Evolutionary conservation across 1,139 yeast genomes (phyloP), one percentile per base, ranked within the genome.

Genomic region (Pichia sp.): DNA sequence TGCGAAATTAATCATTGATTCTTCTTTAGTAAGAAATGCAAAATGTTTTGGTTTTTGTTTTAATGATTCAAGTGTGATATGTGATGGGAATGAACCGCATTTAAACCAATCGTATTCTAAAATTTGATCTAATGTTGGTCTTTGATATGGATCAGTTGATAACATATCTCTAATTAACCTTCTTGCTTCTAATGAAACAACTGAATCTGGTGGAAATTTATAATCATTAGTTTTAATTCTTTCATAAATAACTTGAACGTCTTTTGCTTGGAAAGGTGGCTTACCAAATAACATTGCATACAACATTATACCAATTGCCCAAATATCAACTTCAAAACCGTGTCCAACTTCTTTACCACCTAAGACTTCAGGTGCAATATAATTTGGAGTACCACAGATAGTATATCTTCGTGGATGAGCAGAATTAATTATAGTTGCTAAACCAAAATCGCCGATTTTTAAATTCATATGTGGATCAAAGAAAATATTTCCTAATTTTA

Each of bases 241-340:
- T 62, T 89, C 95, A 68, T 94, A 94, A 57, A 94, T 92, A 48
- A 86, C 81, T 61, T 89, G 86, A 46, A 94, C 97, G 64, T 90
- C 96, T 65, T 88, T 88, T 36, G 96, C 89, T 70, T 92, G 98
- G 70, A 92, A 92, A 4, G 98, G 98, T 25, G 98, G 97, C 66
- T 88, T 89, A 33, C 97, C 97, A 48, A 85, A 76, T 48, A 92
- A 73, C 68, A 92, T 76, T 5, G 97, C 95, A 63, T 85, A 92
- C 73, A 92, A 75, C 88, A 92, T 92, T 52, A 92, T 87, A 53
- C 98, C 98, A 58, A 89, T 81, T 7, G 97, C 95, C 98, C 98
- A 92, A 57, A 88, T 79, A 66, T 92, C 98, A 39, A 89, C 97
- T 66, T 89, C 96, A 63, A 82, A 89, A 50, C 95, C 82, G 67